phyloP scores from a whole-genome alignment of 305 asterid genomes.

The Petunia hybrid region DNA sequence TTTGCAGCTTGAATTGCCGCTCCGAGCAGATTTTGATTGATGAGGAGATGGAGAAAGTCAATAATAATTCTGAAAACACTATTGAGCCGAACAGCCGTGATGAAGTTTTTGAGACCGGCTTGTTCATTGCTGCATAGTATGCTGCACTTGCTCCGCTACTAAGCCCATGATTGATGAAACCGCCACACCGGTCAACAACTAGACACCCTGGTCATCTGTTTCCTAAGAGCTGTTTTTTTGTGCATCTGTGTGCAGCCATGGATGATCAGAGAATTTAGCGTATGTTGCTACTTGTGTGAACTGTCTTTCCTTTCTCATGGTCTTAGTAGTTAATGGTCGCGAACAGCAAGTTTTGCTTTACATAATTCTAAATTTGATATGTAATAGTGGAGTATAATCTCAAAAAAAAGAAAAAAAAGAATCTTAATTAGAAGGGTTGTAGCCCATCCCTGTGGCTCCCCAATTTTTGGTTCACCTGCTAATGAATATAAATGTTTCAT shows the following conservation, averaged over 20 bases:
- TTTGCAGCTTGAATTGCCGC: constrained; percentile 77
- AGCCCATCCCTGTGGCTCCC: constrained; percentile 33
- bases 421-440: constrained; percentile 17
- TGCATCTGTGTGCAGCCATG: constrained; percentile 44
- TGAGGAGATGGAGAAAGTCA: constrained; percentile 54
- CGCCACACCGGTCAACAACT: constrained; percentile 23
- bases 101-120: constrained; percentile 35
- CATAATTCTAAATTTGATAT: constrained; percentile 24
- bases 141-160: constrained; percentile 25
- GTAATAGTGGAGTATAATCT: constrained; percentile 29
- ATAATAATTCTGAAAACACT: constrained; percentile 30
- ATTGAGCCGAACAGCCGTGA: constrained; percentile 12
- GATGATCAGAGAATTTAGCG: constrained; percentile 36
- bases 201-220: constrained; percentile 36
- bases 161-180: constrained; percentile 40
- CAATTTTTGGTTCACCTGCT: constrained; percentile 25
- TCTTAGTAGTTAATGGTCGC: constrained; percentile 25
- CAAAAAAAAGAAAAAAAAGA: background rate
- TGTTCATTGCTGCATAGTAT: constrained; percentile 36
- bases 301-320: constrained; percentile 38
- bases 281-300: constrained; percentile 29
- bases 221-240: constrained; percentile 40
- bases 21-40: constrained; percentile 65
- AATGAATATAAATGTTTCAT: constrained; percentile 22
- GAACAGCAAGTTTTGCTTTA: constrained; percentile 27